phyloP scores from a whole-genome alignment of 768 basidiomycete genomes.

The Kwoniella europaea region DNA sequence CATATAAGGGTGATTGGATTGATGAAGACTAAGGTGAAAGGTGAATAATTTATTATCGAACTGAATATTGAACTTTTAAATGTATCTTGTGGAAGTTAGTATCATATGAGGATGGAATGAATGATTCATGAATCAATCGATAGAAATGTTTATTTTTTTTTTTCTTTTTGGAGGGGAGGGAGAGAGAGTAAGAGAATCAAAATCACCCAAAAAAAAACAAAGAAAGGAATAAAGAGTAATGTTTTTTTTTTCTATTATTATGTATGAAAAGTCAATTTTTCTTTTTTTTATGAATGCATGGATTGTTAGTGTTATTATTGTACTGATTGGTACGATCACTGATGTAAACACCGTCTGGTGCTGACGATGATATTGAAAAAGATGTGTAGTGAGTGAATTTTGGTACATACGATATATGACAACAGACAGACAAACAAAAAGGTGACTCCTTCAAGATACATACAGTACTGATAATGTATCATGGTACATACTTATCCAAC shows the following conservation, averaged over 20 bases:
- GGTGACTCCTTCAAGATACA: not conserved
- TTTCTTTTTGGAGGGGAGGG: not conserved
- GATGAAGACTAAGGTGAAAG: too few species aligned
- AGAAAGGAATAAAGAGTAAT: too few species aligned
- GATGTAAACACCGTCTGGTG: not conserved
- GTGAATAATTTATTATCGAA: too few species aligned
- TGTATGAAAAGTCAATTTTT: not conserved
- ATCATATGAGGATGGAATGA: not conserved
- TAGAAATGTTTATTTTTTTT: too few species aligned
- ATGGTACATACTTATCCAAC: not conserved
- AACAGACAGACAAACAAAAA: too few species aligned
- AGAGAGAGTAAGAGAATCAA: not conserved
- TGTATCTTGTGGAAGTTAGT: slow-evolving; percentile 4
- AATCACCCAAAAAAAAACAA: too few species aligned
- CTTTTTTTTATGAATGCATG: slow-evolving; percentile 1
- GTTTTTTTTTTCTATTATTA: not conserved
- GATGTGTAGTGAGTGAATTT: too few species aligned
- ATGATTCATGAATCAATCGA: too few species aligned
- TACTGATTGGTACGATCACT: not conserved
- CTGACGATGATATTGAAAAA: too few species aligned
- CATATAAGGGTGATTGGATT: too few species aligned
- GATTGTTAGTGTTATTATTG: not conserved
- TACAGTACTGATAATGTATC: not conserved
- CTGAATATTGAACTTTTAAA: not conserved
- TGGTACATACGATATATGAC: too few species aligned